A percentile compares a stretch with the other conserved stretches of the same genome.
Conservation (phyloP, 2,329 filamentous ascomycete genomes). For the Hypoxylon sp. region DNA sequence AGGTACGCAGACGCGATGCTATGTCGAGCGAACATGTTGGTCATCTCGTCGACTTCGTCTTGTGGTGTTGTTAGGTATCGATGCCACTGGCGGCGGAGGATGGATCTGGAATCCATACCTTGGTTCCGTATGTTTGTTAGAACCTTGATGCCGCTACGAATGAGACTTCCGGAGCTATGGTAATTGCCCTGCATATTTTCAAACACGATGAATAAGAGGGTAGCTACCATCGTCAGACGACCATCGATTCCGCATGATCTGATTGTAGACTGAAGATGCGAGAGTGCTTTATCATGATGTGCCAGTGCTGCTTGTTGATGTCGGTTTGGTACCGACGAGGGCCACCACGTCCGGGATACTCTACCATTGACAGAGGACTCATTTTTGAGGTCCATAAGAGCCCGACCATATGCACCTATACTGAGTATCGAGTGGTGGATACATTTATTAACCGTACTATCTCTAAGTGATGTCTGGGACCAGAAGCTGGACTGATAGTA, state of each 20-base stretch:
- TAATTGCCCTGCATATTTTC: slow-evolving; percentile 46
- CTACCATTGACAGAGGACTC: slow-evolving; percentile 23
- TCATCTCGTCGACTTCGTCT: slow-evolving; percentile 42
- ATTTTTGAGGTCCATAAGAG: slow-evolving; percentile 38
- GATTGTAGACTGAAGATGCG: slow-evolving; percentile 37
- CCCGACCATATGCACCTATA: slow-evolving; percentile 42
- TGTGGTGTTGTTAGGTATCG: slow-evolving; percentile 20
- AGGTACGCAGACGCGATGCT: slow-evolving; percentile 37
- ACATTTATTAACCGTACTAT: slow-evolving; percentile 38
- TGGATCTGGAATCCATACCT: slow-evolving; percentile 20
- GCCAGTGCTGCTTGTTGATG: slow-evolving; percentile 41
- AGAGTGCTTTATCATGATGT: slow-evolving; percentile 42
- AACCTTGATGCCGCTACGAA: slow-evolving; percentile 42
- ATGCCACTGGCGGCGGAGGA: slow-evolving; percentile 31
- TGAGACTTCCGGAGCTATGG: slow-evolving; percentile 40
- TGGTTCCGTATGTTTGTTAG: slow-evolving; percentile 34
- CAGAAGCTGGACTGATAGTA: slow-evolving; percentile 39
- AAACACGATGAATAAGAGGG: slow-evolving; percentile 43
- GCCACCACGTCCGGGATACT: slow-evolving; percentile 37
- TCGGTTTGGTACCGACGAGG: slow-evolving; percentile 31
- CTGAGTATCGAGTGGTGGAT: slow-evolving; percentile 42
- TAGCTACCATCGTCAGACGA: slow-evolving; percentile 40
- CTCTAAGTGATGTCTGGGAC: slow-evolving; percentile 38
- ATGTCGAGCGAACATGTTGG: slow-evolving; percentile 40
- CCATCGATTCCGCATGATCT: slow-evolving; percentile 34